These are phyloP conservation scores for Leucaena leucocephala DNA, from an alignment of 306 rosid species.

Conservation along the genomic window DNA sequence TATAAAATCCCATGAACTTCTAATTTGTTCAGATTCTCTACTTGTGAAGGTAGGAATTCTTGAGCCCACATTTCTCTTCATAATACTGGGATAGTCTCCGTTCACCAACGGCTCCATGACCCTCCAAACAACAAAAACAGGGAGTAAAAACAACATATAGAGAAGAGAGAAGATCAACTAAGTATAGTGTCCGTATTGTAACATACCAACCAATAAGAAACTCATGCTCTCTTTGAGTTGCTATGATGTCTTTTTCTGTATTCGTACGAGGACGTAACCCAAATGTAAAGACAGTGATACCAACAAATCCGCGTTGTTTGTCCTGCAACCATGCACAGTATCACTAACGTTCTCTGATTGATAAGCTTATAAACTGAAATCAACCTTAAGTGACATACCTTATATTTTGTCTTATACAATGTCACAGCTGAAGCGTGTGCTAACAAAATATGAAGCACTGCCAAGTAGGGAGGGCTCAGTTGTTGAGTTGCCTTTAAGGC, in stretches of 20 bases:
- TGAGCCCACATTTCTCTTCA: constrained; percentile 59
- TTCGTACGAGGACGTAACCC: constrained; percentile 50
- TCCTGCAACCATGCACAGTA: constrained; percentile 36
- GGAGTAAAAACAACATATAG: no score
- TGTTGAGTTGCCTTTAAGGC: constrained; percentile 64
- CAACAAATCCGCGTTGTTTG: constrained; percentile 63
- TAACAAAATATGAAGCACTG: constrained; percentile 60
- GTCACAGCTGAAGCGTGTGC: constrained; percentile 68
- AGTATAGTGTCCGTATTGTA: background rate
- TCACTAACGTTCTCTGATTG: background rate
- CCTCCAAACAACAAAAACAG: constrained; percentile 40
- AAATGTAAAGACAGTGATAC: constrained; percentile 46
- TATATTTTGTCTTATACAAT: constrained; percentile 55
- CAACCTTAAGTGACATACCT: constrained; percentile 37
- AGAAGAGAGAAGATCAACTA: background rate
- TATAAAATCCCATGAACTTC: constrained; percentile 66
- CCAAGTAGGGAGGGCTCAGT: constrained; percentile 60
- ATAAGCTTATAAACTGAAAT: background rate
- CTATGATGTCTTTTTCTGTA: constrained; percentile 47
- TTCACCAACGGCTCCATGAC: constrained; percentile 60
- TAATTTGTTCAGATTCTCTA: constrained; percentile 49
- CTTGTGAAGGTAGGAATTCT: constrained; percentile 62
- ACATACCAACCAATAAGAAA: constrained; percentile 60
- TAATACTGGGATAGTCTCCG: constrained; percentile 66
- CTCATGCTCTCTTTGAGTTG: constrained; percentile 49